These are phyloP conservation scores for Colletotrichum sp. DNA, from an alignment of 2,329 filamentous ascomycete species.

Conservation along the genomic window DNA sequence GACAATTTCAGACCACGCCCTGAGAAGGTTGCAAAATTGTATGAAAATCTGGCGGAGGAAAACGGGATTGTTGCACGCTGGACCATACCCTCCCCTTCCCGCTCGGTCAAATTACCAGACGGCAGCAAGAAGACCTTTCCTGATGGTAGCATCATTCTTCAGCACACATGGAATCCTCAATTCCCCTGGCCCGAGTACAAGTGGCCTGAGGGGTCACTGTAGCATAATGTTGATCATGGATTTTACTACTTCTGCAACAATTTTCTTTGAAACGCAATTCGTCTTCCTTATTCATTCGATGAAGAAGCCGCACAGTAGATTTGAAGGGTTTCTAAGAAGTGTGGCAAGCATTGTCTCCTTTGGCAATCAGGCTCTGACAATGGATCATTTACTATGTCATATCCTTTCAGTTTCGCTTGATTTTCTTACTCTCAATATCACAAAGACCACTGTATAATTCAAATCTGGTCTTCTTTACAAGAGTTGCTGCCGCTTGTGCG, in stretches of 20 bases:
- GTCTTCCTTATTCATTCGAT: not conserved
- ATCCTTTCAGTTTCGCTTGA: not conserved
- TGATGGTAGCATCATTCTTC: slow-evolving; percentile 23
- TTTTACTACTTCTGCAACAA: not conserved
- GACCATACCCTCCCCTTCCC: not conserved
- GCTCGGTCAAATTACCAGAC: slow-evolving; percentile 14
- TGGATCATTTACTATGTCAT: not conserved
- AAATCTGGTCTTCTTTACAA: not conserved
- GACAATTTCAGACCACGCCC: not conserved
- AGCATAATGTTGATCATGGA: not conserved
- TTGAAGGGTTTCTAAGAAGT: not conserved
- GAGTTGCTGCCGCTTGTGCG: not conserved
- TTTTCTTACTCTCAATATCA: not conserved
- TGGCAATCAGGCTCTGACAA: not conserved
- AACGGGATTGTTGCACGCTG: not conserved
- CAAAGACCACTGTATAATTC: not conserved
- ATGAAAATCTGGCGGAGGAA: not conserved
- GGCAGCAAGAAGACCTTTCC: slow-evolving; percentile 24
- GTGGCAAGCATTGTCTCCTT: not conserved
- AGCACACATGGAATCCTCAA: slow-evolving; percentile 21
- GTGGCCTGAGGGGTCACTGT: not conserved
- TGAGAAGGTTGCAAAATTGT: not conserved
- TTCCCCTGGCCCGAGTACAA: slow-evolving; percentile 6
- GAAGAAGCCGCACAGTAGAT: not conserved
- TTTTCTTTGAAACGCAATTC: not conserved